Evolutionary conservation across 202 grass and related monocot genomes (phyloP), one percentile per base, ranked within the genome.

Genomic region (Dendrocalamus latiflorus): DNA sequence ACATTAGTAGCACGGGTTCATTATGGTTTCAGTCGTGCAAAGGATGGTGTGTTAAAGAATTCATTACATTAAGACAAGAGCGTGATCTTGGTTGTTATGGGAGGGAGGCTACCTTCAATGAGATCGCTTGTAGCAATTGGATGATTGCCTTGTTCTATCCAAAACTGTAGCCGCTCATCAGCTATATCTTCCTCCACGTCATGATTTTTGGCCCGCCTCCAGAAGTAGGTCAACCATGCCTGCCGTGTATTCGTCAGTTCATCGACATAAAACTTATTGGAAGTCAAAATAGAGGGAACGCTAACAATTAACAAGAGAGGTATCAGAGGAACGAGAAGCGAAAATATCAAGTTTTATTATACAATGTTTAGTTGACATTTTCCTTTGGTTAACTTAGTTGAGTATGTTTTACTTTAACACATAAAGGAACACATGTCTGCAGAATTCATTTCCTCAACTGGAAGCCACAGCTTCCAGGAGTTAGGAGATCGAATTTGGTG

Each of bases 151-250:
- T 98, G 96, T 59, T 95, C 93, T 74, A 95, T 91, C 96, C 93
- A 98, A 86, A 95, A 95, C 24, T 95, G 91, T 71, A 95, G 87
- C 65, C 91, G 81, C 61, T 98, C 96, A n/a, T 98, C 91, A 72
- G 93, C 91, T 83, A 98, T 95, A 88, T 98, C 96, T 87, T 93
- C 96, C 91, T 98, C 96, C 68, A 95, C 24, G 45, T 92, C 81
- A 78, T 98, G 96, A 65, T 81, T 90, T 80, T 91, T 98, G 15
- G 86, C 93, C 74, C 93, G 70, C 44, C 91, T 95, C 96, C 96
- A 98, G 54, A 93, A 90, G 74, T 98, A 98, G 55, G 87, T 80
- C 67, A 98, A 79, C 96, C 96, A 98, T 83, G 96, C 93, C 96
- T 98, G 85, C 21, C 63, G 43, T 72, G 54, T 70, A 68, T 72